phyloP scores from a whole-genome alignment of 768 basidiomycete genomes.

The Termitomyces sp. region DNA sequence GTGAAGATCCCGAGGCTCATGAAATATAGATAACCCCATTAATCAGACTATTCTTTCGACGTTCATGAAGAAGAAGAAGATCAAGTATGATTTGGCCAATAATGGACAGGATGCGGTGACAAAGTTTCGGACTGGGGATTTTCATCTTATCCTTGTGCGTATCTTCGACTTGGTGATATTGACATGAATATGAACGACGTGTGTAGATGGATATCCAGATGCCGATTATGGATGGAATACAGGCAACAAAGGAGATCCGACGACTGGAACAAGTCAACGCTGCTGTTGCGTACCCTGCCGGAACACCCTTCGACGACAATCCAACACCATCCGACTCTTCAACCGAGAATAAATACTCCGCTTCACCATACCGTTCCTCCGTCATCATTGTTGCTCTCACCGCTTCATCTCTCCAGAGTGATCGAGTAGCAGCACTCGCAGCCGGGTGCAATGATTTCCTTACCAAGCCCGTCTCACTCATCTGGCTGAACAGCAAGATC shows the following conservation, averaged over 20 bases:
- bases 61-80: constrained; percentile 94
- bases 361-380: constrained; percentile 80
- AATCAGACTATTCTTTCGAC: constrained; percentile 97
- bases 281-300: constrained; percentile 62
- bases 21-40: constrained; percentile 87
- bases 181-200: neutral
- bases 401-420: constrained; percentile 90
- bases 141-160: constrained; percentile 92
- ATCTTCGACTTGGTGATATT: neutral
- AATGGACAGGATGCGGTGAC: constrained; percentile 95
- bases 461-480: constrained; percentile 92
- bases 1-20: neutral
- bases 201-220: constrained; percentile 98
- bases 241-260: constrained; percentile 95
- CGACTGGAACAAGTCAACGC: constrained; percentile 70
- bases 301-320: constrained; percentile 49
- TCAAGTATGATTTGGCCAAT: constrained; percentile 91
- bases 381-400: constrained; percentile 99
- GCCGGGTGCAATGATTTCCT: constrained; percentile 99
- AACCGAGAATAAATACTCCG: constrained; percentile 41
- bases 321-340: constrained; percentile 52
- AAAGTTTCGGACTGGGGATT: constrained; percentile 90
- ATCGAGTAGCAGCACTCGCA: constrained; percentile 94
- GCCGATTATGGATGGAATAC: constrained; percentile 98
- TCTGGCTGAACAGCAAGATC: constrained; percentile 97